phyloP scores from a whole-genome alignment of 2,329 filamentous ascomycete species.

The Paracoccidioides lutzii region DNA sequence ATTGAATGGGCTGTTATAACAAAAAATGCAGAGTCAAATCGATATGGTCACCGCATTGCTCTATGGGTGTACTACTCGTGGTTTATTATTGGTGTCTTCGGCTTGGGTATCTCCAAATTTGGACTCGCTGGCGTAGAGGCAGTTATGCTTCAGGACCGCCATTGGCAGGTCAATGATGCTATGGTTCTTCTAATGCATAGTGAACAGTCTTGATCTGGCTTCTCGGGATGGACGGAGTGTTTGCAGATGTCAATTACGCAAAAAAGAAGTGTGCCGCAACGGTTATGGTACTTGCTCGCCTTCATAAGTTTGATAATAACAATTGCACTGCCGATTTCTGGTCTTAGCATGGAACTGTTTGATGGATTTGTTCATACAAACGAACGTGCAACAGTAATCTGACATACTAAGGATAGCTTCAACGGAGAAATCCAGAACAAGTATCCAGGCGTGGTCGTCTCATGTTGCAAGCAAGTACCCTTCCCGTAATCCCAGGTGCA shows the following conservation, averaged over 20 bases:
- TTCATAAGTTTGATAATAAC: not conserved
- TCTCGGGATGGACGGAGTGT: not conserved
- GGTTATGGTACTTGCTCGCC: not conserved
- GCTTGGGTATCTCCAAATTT: conserved; percentile 3
- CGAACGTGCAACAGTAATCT: not conserved
- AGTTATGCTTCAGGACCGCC: conserved; percentile 5
- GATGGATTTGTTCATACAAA: conserved; percentile 5
- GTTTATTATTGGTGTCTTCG: conserved; percentile 7
- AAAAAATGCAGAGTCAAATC: not conserved
- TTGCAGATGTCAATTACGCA: not conserved
- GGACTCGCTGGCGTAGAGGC: conserved; percentile 4
- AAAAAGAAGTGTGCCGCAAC: not conserved
- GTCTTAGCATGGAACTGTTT: conserved; percentile 5
- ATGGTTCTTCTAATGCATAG: conserved; percentile 4
- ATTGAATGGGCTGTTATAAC: not conserved
- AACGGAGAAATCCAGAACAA: not conserved
- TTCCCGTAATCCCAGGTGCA: not conserved
- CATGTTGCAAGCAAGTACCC: not conserved
- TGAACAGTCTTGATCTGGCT: not conserved
- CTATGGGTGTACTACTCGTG: conserved; percentile 6
- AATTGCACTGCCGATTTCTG: conserved; percentile 5
- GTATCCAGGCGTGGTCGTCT: not conserved
- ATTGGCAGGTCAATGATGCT: conserved; percentile 1
- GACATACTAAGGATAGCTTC: not conserved
- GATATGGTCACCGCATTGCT: conserved; percentile 3